A percentile compares a stretch with the other conserved stretches of the same genome.
phyloP scores from a whole-genome alignment of 495 filamentous ascomycete genomes.

The Penicillium coprophilum region DNA sequence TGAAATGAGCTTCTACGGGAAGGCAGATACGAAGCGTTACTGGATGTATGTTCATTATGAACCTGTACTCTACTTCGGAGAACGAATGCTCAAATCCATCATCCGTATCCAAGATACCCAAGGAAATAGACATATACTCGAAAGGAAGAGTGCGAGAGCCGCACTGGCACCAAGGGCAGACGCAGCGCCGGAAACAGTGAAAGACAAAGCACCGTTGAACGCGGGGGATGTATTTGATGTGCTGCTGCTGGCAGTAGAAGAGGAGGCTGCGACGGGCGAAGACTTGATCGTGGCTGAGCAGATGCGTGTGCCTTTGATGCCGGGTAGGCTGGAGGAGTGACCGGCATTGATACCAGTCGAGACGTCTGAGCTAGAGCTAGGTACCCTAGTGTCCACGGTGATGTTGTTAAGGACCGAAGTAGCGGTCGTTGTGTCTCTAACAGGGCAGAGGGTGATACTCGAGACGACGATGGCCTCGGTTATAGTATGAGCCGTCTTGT shows the following conservation, averaged over 20 bases:
- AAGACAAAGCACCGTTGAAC: constrained; percentile 8
- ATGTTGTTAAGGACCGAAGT: too few species aligned
- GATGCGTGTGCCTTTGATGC: background rate
- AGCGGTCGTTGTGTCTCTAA: constrained; percentile 17
- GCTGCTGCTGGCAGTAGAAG: constrained; percentile 1
- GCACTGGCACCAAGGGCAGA: background rate
- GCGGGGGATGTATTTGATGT: background rate
- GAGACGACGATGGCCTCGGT: constrained; percentile 31
- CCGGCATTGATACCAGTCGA: background rate
- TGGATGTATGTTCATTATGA: background rate
- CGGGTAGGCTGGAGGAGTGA: background rate
- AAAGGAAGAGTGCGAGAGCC: constrained; percentile 5
- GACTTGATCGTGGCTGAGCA: background rate
- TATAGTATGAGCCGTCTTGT: constrained; percentile 19
- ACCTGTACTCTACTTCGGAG: background rate
- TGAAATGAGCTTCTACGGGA: background rate
- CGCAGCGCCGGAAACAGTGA: background rate
- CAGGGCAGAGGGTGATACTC: constrained; percentile 33
- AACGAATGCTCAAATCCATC: background rate
- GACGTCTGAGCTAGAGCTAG: background rate
- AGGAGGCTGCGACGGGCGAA: background rate
- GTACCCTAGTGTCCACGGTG: too few species aligned
- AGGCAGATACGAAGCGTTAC: background rate
- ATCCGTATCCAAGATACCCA: background rate
- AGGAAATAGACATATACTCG: background rate